phyloP scores from a whole-genome alignment of 2,329 filamentous ascomycete genomes.

The Calonectria hongkongensis region DNA sequence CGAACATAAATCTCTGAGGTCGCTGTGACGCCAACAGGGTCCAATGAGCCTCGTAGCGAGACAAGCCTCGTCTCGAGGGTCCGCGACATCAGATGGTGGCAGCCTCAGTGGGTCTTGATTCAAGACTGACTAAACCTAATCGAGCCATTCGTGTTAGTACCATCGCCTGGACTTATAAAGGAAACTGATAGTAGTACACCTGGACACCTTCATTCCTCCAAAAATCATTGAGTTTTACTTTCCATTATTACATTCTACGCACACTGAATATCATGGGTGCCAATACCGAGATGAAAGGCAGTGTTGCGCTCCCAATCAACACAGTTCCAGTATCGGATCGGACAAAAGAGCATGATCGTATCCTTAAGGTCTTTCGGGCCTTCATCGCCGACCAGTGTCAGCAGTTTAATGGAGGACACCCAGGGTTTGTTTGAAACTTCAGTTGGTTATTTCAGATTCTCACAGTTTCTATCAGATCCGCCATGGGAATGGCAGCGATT shows the following conservation, averaged over 20 bases:
- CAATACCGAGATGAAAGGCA: background rate
- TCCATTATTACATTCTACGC: background rate
- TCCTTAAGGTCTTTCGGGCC: conserved; percentile 76
- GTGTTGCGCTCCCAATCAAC: conserved; percentile 1
- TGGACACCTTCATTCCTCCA: background rate
- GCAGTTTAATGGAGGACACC: conserved; percentile 82
- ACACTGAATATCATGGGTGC: background rate
- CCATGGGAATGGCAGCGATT: conserved; percentile 78
- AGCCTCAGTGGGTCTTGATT: background rate
- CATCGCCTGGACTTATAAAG: background rate
- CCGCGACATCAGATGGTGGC: background rate
- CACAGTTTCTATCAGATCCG: conserved; percentile 60
- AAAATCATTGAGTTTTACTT: background rate
- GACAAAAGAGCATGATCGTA: conserved; percentile 64
- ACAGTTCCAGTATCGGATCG: background rate
- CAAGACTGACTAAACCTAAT: background rate
- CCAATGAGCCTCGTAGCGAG: background rate
- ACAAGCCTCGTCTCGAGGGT: background rate
- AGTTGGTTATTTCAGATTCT: background rate
- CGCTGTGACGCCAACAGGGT: background rate
- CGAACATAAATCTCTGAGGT: no score
- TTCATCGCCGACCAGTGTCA: conserved; percentile 81
- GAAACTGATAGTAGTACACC: background rate
- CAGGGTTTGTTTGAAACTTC: conserved; percentile 62
- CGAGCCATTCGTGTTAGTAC: no score